phyloP scores from a whole-genome alignment of 441 rosid species.

The Aleurites moluccanus region DNA sequence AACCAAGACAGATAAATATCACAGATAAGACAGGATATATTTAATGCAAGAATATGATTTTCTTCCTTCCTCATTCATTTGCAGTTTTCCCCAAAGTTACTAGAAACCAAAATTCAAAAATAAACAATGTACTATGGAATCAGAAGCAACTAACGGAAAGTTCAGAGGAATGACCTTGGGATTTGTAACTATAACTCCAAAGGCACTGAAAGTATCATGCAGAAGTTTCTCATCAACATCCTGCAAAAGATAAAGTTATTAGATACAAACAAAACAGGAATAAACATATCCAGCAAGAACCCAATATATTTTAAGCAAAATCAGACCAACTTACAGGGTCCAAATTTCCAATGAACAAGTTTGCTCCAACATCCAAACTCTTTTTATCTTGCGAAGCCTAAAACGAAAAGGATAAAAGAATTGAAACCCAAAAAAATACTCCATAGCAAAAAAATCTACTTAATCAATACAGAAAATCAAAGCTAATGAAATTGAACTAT shows the following conservation, averaged over 20 bases:
- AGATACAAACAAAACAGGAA: constrained; percentile 12
- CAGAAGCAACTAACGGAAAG: background rate
- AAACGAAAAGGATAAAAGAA: constrained; percentile 24
- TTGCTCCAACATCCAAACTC: constrained; percentile 96
- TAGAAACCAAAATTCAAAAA: background rate
- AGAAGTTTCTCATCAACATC: constrained; percentile 95
- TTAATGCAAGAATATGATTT: background rate
- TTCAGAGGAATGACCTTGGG: constrained; percentile 61
- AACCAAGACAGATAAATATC: background rate
- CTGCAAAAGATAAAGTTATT: constrained; percentile 39
- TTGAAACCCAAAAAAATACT: constrained; percentile 18
- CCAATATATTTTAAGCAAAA: background rate
- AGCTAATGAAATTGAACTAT: background rate
- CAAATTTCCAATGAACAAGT: constrained; percentile 92
- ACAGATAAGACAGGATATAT: background rate
- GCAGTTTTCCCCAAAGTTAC: background rate
- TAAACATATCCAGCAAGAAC: background rate
- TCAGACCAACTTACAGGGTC: constrained; percentile 65
- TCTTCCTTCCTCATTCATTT: background rate
- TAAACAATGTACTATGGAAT: background rate
- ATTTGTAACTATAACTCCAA: constrained; percentile 90
- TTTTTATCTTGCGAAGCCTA: constrained; percentile 98
- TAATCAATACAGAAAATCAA: background rate
- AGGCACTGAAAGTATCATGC: constrained; percentile 95
- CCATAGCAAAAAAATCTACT: background rate